Evolutionary conservation across 345 rosid species (phyloP).

Genomic region (Erysimum cheiranthoides): DNA sequence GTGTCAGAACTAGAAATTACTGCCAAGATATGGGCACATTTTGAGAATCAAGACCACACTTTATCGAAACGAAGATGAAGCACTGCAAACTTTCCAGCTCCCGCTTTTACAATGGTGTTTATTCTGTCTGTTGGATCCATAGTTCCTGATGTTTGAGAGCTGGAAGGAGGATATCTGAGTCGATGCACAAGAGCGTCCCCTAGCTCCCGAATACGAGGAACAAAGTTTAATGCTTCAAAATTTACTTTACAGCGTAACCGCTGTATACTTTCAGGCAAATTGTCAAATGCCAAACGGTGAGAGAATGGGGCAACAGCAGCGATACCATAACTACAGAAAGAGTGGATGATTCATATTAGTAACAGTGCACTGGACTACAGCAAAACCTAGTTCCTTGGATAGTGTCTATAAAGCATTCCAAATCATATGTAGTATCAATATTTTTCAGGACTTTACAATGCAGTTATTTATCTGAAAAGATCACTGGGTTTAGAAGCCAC

Average conservation of each 20-base stretch:
- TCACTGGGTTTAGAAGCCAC: slow-evolving; percentile 32
- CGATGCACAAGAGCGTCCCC: slow-evolving; percentile 72
- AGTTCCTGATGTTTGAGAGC: slow-evolving; percentile 46
- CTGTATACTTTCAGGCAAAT: slow-evolving; percentile 70
- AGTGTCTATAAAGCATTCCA: slow-evolving; percentile 7
- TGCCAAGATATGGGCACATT: not conserved
- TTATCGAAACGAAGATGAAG: slow-evolving; percentile 98
- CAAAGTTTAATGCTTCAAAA: slow-evolving; percentile 78
- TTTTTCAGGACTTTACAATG: not conserved
- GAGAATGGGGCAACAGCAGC: slow-evolving; percentile 97
- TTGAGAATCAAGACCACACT: slow-evolving; percentile 50
- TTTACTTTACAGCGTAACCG: slow-evolving; percentile 95
- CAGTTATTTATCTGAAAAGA: not conserved
- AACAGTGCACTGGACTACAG: not conserved
- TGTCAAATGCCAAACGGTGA: slow-evolving; percentile 88
- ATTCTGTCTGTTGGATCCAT: slow-evolving; percentile 47
- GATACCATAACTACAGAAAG: slow-evolving; percentile 72
- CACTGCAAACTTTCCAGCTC: slow-evolving; percentile 77
- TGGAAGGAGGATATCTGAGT: slow-evolving; percentile 58
- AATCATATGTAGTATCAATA: not conserved
- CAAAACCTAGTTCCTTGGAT: slow-evolving; percentile 9
- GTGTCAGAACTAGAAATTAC: slow-evolving; percentile 18
- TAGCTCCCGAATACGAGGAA: slow-evolving; percentile 61
- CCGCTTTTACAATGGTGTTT: slow-evolving; percentile 47
- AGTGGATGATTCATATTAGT: not conserved